phyloP scores from a whole-genome alignment of 352 stramenopile species.

The Phytopythium helicoides region DNA sequence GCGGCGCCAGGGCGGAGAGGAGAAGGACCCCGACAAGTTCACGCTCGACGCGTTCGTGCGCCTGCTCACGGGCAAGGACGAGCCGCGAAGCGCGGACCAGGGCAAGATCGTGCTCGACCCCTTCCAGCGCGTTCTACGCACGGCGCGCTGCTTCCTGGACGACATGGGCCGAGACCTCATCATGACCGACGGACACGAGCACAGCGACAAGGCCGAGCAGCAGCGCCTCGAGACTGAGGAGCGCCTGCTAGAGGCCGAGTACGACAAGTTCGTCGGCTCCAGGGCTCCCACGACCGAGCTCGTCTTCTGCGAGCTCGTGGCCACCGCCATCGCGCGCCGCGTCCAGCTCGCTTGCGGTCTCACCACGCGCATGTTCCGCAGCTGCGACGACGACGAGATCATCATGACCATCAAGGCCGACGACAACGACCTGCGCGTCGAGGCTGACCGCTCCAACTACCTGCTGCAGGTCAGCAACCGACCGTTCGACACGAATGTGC shows the following conservation, averaged over 20 bases:
- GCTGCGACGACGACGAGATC: slow-evolving; percentile 69
- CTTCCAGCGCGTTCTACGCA: slow-evolving; percentile 70
- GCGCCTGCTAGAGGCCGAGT: slow-evolving; percentile 53
- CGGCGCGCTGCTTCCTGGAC: slow-evolving; percentile 67
- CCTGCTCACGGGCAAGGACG: slow-evolving; percentile 68
- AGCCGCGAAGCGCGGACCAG: slow-evolving; percentile 25
- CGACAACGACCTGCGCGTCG: slow-evolving; percentile 66
- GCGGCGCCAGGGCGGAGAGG: slow-evolving; percentile 53
- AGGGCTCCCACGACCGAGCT: slow-evolving; percentile 42
- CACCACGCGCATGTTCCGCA: slow-evolving; percentile 81
- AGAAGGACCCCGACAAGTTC: slow-evolving; percentile 66
- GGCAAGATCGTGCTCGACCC: slow-evolving; percentile 61
- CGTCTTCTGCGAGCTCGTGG: slow-evolving; percentile 69
- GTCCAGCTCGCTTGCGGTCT: slow-evolving; percentile 77
- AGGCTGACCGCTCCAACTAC: slow-evolving; percentile 74
- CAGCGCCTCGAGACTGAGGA: slow-evolving; percentile 32
- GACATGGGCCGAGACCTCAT: slow-evolving; percentile 49
- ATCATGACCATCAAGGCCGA: slow-evolving; percentile 83
- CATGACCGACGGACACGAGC: slow-evolving; percentile 36
- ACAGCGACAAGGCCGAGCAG: slow-evolving; percentile 52
- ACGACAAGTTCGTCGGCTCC: slow-evolving; percentile 48
- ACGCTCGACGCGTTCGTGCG: slow-evolving; percentile 59
- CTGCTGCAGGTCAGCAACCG: slow-evolving; percentile 72
- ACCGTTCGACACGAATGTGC: slow-evolving; percentile 54
- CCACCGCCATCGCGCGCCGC: slow-evolving; percentile 53